Evolutionary conservation across 257 asterid species (phyloP), one percentile per base, ranked within the genome.

Genomic region (Cruciata laevipes): DNA sequence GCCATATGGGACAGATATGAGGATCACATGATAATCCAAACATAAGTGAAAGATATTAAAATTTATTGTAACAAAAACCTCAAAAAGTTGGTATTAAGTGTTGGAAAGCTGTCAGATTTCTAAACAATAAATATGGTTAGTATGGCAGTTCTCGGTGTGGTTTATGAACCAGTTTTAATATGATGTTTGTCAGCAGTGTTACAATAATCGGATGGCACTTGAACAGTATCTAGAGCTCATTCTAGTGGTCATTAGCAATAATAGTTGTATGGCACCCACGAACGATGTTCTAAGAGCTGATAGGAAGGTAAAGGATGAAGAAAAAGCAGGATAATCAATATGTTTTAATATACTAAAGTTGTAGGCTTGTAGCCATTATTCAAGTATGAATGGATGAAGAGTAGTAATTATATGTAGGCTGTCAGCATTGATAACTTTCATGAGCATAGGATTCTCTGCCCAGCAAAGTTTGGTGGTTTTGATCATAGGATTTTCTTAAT

Each of bases 251-350:
- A 63, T 23, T 21, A 30, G 40, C 68, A 44, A 10, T 25, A 12
- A 20, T 18, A 38, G 18, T 23, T 6, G 56, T 27, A 64, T 64
- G 44, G 4, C 17, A 63, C 0, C 51, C 32, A 38, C 24, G 16
- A 21, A 27, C 25, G 12, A 64, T 40, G 55, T 38, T 38, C n/a
- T 40, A 64, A 64, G 56, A 40, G 21, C n/a, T 64, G 35, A 64
- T 21, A 40, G 35, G 23, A 64, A 24, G 52, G 1, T 1, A 10
- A 12, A 64, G 55, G 3, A 38, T 40, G 4, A 64, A 33, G 17
- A 35, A 23, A 64, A 64, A 4, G 56, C 55, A 40, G 68, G 27
- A 21, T 13, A 23, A 23, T 12, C 23, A 40, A 5, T 64, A 32
- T 0, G 12, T 25, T 21, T 0, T n/a, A 5, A n/a, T 11, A 63